Evolutionary conservation across 139 green algal species (phyloP).

Genomic region (Diplosphaera chodatii): DNA sequence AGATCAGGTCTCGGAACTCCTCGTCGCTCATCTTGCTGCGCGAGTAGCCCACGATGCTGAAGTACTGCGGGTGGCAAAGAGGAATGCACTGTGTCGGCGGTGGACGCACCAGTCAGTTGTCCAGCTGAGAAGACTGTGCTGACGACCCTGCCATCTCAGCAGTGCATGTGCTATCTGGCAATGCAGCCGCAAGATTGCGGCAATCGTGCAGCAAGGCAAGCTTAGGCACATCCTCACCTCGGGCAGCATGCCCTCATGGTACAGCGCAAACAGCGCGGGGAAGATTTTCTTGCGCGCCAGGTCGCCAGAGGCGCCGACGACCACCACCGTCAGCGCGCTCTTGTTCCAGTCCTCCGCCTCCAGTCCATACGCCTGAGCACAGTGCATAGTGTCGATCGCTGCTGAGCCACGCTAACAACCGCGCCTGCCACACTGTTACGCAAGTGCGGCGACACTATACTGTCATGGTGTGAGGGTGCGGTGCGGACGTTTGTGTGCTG

Average conservation of each 20-base stretch:
- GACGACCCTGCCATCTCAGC: no score
- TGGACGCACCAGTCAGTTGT: no score
- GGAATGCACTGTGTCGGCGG: not conserved
- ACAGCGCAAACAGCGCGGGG: constrained; percentile 93
- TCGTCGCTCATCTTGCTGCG: constrained; percentile 84
- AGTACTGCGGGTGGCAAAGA: constrained; percentile 53
- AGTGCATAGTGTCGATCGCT: not conserved
- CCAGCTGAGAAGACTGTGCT: no score
- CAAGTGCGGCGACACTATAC: no score
- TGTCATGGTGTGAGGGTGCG: no score
- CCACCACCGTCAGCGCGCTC: constrained; percentile 67
- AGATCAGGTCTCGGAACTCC: constrained; percentile 83
- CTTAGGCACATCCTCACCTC: no score
- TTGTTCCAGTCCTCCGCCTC: constrained; percentile 41
- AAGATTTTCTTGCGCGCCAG: constrained; percentile 99
- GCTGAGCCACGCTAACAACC: no score
- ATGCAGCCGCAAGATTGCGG: not conserved
- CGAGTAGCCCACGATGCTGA: constrained; percentile 90
- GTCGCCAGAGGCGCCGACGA: constrained; percentile 91
- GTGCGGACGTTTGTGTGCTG: no score
- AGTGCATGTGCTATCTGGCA: no score
- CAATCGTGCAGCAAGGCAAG: no score
- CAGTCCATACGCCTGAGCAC: constrained; percentile 30
- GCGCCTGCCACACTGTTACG: no score
- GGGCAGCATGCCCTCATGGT: constrained; percentile 83